Conservation (phyloP, 371 early-diverging fungal genomes). For the Batkoa obscura region DNA sequence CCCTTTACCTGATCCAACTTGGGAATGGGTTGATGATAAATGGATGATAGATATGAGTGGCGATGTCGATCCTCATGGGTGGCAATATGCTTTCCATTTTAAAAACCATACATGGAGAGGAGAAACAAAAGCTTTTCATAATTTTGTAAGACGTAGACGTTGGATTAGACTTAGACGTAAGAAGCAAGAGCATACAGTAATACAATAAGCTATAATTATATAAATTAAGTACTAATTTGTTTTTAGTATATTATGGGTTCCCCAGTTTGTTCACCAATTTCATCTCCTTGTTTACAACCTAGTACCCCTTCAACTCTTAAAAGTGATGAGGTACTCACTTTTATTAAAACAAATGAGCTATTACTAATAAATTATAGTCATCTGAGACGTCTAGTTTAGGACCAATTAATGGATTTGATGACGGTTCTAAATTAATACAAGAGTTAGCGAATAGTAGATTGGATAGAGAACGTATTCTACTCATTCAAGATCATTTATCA, state of each 20-base stretch:
- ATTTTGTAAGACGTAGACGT: conserved; percentile 37
- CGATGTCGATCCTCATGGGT: conserved; percentile 35
- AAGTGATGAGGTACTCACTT: not conserved
- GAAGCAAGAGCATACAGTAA: conserved; percentile 9
- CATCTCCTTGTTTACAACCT: too few species aligned
- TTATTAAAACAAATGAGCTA: not conserved
- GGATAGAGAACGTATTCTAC: not conserved
- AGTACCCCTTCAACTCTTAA: not conserved
- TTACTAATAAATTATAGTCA: not conserved
- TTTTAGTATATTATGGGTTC: too few species aligned
- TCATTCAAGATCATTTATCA: not conserved
- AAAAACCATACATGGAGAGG: conserved; percentile 28
- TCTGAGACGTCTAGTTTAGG: not conserved
- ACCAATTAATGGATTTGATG: not conserved
- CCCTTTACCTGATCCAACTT: conserved; percentile 34
- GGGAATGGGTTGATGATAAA: conserved; percentile 34
- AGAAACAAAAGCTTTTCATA: conserved; percentile 28
- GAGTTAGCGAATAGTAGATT: not conserved
- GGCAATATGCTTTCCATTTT: conserved; percentile 10
- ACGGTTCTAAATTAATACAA: not conserved
- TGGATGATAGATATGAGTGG: conserved; percentile 50
- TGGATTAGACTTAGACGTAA: conserved; percentile 32
- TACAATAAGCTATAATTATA: not conserved
- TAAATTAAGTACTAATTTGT: not conserved
- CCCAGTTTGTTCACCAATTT: too few species aligned